Evolutionary conservation across 75 land plant species (phyloP).

Genomic region (Adiantum capillusveneris): DNA sequence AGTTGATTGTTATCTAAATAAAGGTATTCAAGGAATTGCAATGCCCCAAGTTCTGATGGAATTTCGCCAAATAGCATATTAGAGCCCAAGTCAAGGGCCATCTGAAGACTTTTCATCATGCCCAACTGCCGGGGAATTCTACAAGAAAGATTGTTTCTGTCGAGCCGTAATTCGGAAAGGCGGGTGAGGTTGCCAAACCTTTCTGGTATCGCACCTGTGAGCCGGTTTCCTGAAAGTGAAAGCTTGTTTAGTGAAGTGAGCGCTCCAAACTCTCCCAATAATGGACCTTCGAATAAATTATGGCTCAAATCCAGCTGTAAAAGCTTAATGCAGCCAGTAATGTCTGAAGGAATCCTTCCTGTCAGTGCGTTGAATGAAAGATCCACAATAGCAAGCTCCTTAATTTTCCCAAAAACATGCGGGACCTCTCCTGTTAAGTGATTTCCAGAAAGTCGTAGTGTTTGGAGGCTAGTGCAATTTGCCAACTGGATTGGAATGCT

Average conservation of each 20-base stretch:
- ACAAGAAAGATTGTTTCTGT: constrained; percentile 56
- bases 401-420: constrained; percentile 34
- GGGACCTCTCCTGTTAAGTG: constrained; percentile 45
- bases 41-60: constrained; percentile 39
- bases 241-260: constrained; percentile 39
- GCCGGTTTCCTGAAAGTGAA: constrained; percentile 40
- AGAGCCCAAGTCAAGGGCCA: constrained; percentile 51
- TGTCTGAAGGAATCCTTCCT: constrained; percentile 44
- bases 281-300: constrained; percentile 49
- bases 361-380: constrained; percentile 46
- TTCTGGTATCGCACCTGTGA: constrained; percentile 46
- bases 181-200: constrained; percentile 29
- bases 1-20: constrained; percentile 47
- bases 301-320: constrained; percentile 68
- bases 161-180: constrained; percentile 52
- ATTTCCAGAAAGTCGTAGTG: constrained; percentile 51
- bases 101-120: constrained; percentile 39
- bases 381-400: constrained; percentile 37
- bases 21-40: constrained; percentile 41
- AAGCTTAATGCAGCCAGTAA: constrained; percentile 51
- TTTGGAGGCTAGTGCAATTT: constrained; percentile 33
- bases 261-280: constrained; percentile 44
- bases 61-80: constrained; percentile 49
- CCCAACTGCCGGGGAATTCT: constrained; percentile 50
- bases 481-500: constrained; percentile 35